phyloP scores from a whole-genome alignment of 2,329 filamentous ascomycete species.

The Magnaporthales sp. region DNA sequence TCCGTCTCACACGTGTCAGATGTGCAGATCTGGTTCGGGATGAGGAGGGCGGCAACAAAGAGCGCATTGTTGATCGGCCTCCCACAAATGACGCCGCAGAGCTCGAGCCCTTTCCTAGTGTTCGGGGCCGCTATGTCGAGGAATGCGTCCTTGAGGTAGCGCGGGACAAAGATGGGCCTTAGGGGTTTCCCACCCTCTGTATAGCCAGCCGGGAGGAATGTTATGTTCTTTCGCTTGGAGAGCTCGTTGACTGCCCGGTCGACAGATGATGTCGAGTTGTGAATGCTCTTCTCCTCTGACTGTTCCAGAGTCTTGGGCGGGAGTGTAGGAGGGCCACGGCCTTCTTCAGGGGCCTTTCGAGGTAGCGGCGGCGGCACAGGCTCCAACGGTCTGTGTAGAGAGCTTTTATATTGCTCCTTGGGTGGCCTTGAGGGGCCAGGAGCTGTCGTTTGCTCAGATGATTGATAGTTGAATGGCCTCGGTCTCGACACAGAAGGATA shows the following conservation, averaged over 20 bases:
- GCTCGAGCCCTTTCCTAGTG: slow-evolving; percentile 77
- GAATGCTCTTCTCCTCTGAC: slow-evolving; percentile 10
- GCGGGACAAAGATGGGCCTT: slow-evolving; percentile 79
- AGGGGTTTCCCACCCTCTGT: slow-evolving; percentile 84
- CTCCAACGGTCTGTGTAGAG: neutral
- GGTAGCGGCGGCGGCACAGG: neutral
- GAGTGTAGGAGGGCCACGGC: slow-evolving; percentile 15
- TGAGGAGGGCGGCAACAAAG: slow-evolving; percentile 80
- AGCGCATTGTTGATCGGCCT: slow-evolving; percentile 87
- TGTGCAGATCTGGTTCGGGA: slow-evolving; percentile 84
- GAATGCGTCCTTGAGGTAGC: slow-evolving; percentile 64
- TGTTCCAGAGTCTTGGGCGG: slow-evolving; percentile 22
- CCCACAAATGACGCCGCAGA: slow-evolving; percentile 89
- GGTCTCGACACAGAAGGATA: slow-evolving; percentile 51
- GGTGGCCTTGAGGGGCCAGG: slow-evolving; percentile 23
- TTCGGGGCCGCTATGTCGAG: slow-evolving; percentile 66
- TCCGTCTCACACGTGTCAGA: slow-evolving; percentile 92
- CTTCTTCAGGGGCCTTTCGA: neutral
- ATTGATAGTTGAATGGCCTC: slow-evolving; percentile 35
- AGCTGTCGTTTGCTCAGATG: neutral
- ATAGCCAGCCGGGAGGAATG: slow-evolving; percentile 77
- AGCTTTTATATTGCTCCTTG: slow-evolving; percentile 19
- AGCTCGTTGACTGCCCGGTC: slow-evolving; percentile 9
- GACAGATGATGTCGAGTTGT: slow-evolving; percentile 14
- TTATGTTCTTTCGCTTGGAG: slow-evolving; percentile 39